Conservation (phyloP, 2,329 filamentous ascomycete genomes). For the Exophiala spinifera region DNA sequence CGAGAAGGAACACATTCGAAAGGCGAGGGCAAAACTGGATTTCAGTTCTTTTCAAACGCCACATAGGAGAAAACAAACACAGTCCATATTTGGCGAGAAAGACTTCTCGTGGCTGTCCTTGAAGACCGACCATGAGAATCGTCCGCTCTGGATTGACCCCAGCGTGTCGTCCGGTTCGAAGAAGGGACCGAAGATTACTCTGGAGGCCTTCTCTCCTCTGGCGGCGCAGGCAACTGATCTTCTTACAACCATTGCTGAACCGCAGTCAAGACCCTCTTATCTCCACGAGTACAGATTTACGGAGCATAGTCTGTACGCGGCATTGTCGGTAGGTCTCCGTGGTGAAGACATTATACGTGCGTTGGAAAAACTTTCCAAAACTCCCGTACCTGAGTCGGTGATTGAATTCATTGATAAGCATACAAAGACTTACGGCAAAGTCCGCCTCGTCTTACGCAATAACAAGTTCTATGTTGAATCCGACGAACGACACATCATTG, state of each 20-base stretch:
- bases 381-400: slow-evolving; percentile 76
- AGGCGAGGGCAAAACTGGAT: slow-evolving; percentile 47
- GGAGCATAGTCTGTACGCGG: slow-evolving; percentile 89
- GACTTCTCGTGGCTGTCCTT: slow-evolving; percentile 81
- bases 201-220: slow-evolving; percentile 89
- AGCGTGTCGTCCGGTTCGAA: slow-evolving; percentile 38
- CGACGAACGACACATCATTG: slow-evolving; percentile 79
- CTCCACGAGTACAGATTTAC: slow-evolving; percentile 93
- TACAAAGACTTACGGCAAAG: slow-evolving; percentile 89
- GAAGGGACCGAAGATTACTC: slow-evolving; percentile 73
- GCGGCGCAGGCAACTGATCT: slow-evolving; percentile 89
- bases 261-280: slow-evolving; percentile 81
- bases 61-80: slow-evolving; percentile 46
- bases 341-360: slow-evolving; percentile 87
- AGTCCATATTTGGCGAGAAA: slow-evolving; percentile 56
- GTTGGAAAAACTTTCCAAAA: slow-evolving; percentile 85
- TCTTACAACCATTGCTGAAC: slow-evolving; percentile 92
- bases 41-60: slow-evolving; percentile 50
- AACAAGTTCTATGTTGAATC: slow-evolving; percentile 94
- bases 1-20: slow-evolving; percentile 44
- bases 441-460: slow-evolving; percentile 90
- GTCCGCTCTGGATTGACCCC: slow-evolving; percentile 92
- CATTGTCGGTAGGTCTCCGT: slow-evolving; percentile 88
- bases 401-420: slow-evolving; percentile 76
- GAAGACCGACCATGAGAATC: slow-evolving; percentile 84